Evolutionary conservation across 768 basidiomycete species (phyloP).

Genomic region (Cystobasidium onofrii): DNA sequence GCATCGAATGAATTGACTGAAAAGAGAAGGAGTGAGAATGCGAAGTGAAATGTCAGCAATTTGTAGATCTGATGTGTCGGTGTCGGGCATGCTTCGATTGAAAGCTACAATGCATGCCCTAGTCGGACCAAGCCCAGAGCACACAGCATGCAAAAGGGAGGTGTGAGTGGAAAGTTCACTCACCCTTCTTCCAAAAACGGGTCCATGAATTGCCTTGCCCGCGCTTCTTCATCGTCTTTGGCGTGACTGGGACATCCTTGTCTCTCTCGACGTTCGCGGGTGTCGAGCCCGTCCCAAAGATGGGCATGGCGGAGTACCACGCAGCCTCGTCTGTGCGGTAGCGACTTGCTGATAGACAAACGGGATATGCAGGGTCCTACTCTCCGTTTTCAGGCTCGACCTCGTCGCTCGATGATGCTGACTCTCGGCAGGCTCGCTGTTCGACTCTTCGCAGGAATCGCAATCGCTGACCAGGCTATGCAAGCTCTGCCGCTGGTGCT

Average conservation of each 20-base stretch:
- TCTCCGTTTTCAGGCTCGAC: too few relatives aligned
- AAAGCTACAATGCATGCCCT: neutral
- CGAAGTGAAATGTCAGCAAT: neutral
- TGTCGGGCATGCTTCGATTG: too few relatives aligned
- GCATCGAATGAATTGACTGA: slow-evolving; percentile 15
- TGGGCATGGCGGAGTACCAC: slow-evolving; percentile 4
- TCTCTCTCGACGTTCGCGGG: slow-evolving; percentile 8
- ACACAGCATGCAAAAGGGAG: too few relatives aligned
- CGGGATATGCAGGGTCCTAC: too few relatives aligned
- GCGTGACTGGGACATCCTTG: slow-evolving; percentile 6
- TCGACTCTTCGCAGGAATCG: too few relatives aligned
- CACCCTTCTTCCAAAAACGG: slow-evolving; percentile 27
- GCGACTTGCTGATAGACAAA: too few relatives aligned
- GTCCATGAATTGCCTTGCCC: slow-evolving; percentile 17
- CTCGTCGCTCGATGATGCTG: neutral
- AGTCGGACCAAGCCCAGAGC: too few relatives aligned
- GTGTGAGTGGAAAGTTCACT: neutral
- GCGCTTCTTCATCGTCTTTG: neutral
- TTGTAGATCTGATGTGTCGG: too few relatives aligned
- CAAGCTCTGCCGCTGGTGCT: too few relatives aligned
- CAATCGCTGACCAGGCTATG: too few relatives aligned
- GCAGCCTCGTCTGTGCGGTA: too few relatives aligned
- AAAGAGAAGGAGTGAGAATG: neutral
- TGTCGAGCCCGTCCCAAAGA: slow-evolving; percentile 7
- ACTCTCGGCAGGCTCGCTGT: too few relatives aligned